Evolutionary conservation across 176 grass and related monocot species (phyloP), one percentile per base, ranked within the genome.

Genomic region (Echinochloa phyllopogon): DNA sequence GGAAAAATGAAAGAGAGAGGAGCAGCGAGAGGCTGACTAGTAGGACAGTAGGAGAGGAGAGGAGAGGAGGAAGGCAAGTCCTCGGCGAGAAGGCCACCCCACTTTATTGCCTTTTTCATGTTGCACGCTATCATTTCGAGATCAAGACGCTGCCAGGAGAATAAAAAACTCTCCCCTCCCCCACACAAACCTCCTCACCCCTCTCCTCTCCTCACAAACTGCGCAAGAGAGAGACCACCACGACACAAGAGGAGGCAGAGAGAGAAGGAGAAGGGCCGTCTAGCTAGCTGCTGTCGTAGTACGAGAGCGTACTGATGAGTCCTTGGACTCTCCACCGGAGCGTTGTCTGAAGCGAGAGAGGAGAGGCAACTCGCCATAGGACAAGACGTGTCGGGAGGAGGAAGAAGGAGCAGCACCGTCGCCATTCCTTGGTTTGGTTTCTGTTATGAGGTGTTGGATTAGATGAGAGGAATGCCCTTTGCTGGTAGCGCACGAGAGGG

Each of bases 401-500:
- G 29, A 63, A 8, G 86, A 40, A 43, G 43, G 40, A 63, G 62
- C 20, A 57, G 27, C 21, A 17, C 62, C 76, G 0, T 74, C 75
- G 43, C 59, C 69, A 67, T 71, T 77, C 24, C 42, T 42, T 36
- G 72, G 14, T 42, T 38, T 53, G 37, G 20, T 71, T 70, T 75
- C 63, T 86, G 68, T 80, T 74, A 90, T 89, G 87, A 94, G 88
- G 90, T 72, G 86, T 45, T 86, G 81, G 68, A 49, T 87, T 99
- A 91, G 97, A 96, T 99, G 97, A 99, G 91, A 86, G 96, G 90
- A 83, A 93, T 94, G 89, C 96, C 86, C 96, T 93, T 92, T 81
- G 85, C 75, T 39, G 89, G 72, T 23, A 71, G 52, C 80, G 75
- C 84, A 47, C 78, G 33, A 87, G 86, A 99, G 88, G 91, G 80